Evolutionary conservation across 2,329 filamentous ascomycete species (phyloP).

Genomic region (Cladophialophora carrionii): DNA sequence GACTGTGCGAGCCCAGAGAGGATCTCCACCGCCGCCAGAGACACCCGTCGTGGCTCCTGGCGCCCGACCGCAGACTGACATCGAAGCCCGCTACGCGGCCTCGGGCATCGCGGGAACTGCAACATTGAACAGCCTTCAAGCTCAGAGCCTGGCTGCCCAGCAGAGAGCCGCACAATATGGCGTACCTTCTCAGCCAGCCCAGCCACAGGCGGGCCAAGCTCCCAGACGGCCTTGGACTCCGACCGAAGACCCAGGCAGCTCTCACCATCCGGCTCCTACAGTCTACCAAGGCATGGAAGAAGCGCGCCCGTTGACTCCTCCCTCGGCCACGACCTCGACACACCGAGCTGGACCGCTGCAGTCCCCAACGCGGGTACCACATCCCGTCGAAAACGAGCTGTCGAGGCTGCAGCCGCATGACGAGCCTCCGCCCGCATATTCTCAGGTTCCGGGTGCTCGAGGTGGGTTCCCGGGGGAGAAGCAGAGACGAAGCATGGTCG

Average conservation of each 20-base stretch:
- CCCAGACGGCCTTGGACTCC: constrained; percentile 83
- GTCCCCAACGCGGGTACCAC: constrained; percentile 55
- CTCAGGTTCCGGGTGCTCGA: constrained; percentile 65
- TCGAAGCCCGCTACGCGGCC: constrained; percentile 88
- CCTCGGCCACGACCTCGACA: constrained; percentile 50
- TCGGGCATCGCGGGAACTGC: constrained; percentile 85
- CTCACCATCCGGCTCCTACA: constrained; percentile 85
- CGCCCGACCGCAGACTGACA: constrained; percentile 68
- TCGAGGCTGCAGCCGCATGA: constrained; percentile 73
- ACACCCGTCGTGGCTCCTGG: constrained; percentile 79
- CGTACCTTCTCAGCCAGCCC: constrained; percentile 52
- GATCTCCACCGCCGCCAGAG: constrained; percentile 92
- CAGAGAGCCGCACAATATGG: constrained; percentile 72
- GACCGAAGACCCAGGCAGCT: constrained; percentile 82
- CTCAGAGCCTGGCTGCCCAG: constrained; percentile 79
- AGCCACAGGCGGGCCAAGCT: constrained; percentile 43
- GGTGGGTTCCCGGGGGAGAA: constrained; percentile 76
- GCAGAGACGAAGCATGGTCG: constrained; percentile 53
- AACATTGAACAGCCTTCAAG: constrained; percentile 78
- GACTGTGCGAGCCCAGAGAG: constrained; percentile 86
- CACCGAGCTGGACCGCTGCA: constrained; percentile 41
- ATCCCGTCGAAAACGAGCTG: constrained; percentile 83
- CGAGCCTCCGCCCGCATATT: constrained; percentile 86
- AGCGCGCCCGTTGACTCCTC: constrained; percentile 55
- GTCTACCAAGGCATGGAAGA: constrained; percentile 86